Base-by-base conservation (phyloP, 2,329 filamentous ascomycete genomes). In the Orbilia brochopaga region DNA sequence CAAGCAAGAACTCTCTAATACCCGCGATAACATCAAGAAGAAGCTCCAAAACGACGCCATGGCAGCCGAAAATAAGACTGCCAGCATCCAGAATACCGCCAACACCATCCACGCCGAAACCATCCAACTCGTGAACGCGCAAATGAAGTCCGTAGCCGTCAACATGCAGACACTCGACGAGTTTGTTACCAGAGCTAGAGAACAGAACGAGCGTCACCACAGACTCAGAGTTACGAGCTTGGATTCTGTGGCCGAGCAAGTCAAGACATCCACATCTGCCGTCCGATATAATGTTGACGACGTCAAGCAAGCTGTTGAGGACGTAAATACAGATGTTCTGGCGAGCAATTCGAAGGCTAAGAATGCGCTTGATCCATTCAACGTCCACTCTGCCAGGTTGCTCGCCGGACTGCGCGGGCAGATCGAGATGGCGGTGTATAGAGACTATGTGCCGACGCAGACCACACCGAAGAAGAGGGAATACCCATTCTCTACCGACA, bases 91-190 rank as follows among this genome's bases (percentile, higher is more conserved):
- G 75, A 84, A 85, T 6, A 90, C 90, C 0, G 92, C 93, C 0
- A 89, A 90, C 76, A 90, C 90, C 1, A 92, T 97, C 0, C 92
- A 99, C 75, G 89, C 90, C 35, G 90, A 96, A 80, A 97, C 93
- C 0, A 87, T 96, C 30, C 88, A 88, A 5, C 93, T 95, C 66
- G 92, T 97, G 11, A 90, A 93, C 77, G 88, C 90, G 65, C 94
- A 99, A 80, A 90, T 95, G 81, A 85, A 86, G 63, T 90, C 96
- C 75, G 89, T 99, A 78, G 88, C 90, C 72, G 85, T 84, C n/a
- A 91, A 97, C 79, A 92, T 99, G 85, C 86, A 88, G 64, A 90
- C 91, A 0, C 84, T 99, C 6, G 93, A 97, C 77, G 90, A 93
- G 75, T 96, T 97, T 76, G 91, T 97, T 42, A 85, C 88, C 32